Conservation (phyloP, 1,139 yeast species). For the Yamadazyma pseudoaaseri region DNA sequence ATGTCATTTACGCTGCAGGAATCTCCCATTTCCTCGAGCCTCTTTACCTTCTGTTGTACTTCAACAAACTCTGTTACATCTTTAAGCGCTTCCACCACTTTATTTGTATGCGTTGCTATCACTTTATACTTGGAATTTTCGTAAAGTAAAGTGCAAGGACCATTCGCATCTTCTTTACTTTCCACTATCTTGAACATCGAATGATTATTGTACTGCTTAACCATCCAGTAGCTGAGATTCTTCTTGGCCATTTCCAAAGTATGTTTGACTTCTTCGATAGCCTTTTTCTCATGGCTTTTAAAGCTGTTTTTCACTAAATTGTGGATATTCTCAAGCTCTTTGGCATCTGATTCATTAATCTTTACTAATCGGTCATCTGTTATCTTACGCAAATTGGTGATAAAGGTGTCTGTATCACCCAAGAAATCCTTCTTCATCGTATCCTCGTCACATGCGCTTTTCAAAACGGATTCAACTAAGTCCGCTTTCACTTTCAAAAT, state of each 20-base stretch:
- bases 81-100: neutral
- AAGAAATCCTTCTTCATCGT: conserved; percentile 17
- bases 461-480: conserved; percentile 35
- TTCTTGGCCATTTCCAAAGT: conserved; percentile 4
- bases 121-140: neutral
- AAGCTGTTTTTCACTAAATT: conserved; percentile 25
- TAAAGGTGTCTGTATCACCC: conserved; percentile 19
- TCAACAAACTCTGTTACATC: neutral
- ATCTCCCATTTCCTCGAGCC: conserved; percentile 1
- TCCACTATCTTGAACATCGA: conserved; percentile 9
- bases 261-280: conserved; percentile 5
- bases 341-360: conserved; percentile 16
- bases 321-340: conserved; percentile 22
- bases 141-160: neutral
- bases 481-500: conserved; percentile 59
- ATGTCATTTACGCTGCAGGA: no score
- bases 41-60: neutral
- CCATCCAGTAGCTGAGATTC: conserved; percentile 10
- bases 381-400: conserved; percentile 16
- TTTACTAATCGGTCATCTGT: conserved; percentile 28
- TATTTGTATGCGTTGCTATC: neutral
- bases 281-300: conserved; percentile 16
- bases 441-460: conserved; percentile 8
- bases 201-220: conserved; percentile 11
- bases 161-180: neutral